Conservation (phyloP, 1,139 yeast species). For the Blastobotrys persicus region DNA sequence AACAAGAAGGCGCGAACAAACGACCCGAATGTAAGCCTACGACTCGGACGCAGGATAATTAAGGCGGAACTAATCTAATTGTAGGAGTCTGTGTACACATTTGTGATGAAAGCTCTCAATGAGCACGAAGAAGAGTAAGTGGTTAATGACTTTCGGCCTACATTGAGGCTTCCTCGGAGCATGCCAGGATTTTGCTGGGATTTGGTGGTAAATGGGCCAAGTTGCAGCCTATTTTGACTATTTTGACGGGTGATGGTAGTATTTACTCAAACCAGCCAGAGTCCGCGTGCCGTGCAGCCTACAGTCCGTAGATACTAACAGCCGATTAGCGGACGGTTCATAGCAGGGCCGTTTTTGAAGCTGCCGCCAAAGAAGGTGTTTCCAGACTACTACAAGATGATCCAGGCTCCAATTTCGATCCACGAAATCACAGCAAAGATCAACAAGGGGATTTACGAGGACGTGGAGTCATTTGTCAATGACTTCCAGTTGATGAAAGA, state of each 20-base stretch:
- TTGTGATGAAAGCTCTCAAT: conserved; percentile 11
- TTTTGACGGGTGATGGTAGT: no score
- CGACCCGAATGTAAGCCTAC: no score
- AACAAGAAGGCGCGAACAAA: no score
- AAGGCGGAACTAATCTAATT: no score
- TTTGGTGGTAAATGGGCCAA: no score
- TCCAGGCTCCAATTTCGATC: conserved; percentile 63
- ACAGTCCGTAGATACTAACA: no score
- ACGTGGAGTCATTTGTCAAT: conserved; percentile 56
- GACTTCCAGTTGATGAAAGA: conserved; percentile 70
- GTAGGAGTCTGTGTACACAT: conserved; percentile 8
- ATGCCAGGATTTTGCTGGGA: no score
- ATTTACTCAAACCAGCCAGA: no score
- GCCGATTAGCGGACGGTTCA: conserved; percentile 18
- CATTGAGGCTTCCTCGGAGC: no score
- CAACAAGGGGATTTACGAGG: conserved; percentile 48
- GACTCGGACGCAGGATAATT: no score
- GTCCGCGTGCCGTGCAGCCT: conserved; percentile 7
- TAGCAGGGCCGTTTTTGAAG: conserved; percentile 58
- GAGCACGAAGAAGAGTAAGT: conserved; percentile 19
- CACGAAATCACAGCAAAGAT: conserved; percentile 63
- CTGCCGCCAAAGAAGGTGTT: conserved; percentile 71
- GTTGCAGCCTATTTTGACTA: no score
- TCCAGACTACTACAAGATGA: conserved; percentile 74
- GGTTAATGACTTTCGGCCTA: no score